A percentile compares a stretch with the other conserved stretches of the same genome.
Conservation (phyloP, 257 asterid genomes). For the Verbascum thapsus region DNA sequence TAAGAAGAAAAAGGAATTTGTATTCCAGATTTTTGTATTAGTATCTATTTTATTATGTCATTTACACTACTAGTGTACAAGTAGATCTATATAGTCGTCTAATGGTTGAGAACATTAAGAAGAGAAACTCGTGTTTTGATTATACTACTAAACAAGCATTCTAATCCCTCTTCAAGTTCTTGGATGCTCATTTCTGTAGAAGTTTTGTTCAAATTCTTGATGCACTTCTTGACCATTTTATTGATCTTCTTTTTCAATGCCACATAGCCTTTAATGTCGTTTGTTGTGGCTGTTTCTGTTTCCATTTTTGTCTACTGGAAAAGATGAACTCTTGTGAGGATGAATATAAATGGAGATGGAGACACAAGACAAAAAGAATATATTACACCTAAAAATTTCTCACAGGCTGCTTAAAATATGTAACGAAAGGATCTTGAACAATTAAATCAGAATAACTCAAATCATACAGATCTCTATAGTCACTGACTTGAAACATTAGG, state of each 20-base stretch:
- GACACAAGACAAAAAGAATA: neutral
- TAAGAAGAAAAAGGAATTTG: no score
- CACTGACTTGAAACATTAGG: conserved; percentile 17
- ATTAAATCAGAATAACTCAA: neutral
- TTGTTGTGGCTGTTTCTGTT: neutral
- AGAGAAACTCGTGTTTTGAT: conserved; percentile 34
- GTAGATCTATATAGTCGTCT: neutral
- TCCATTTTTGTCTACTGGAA: conserved; percentile 12
- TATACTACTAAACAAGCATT: conserved; percentile 25
- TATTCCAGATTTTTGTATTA: no score
- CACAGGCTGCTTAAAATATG: neutral
- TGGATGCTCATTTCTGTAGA: conserved; percentile 22
- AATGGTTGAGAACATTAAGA: conserved; percentile 36
- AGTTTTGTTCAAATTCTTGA: conserved; percentile 26
- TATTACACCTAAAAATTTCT: conserved; percentile 3
- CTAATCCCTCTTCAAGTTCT: conserved; percentile 31
- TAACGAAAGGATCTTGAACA: neutral
- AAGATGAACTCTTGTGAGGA: neutral
- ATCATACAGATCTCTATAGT: conserved; percentile 1
- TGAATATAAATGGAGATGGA: conserved; percentile 1
- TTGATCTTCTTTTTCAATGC: conserved; percentile 29
- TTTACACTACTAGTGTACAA: neutral
- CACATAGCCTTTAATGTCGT: conserved; percentile 23
- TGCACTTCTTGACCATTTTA: conserved; percentile 32
- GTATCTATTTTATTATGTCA: neutral